Conservation (phyloP, 176 grass and related monocot genomes). For the Musa acuminata region DNA sequence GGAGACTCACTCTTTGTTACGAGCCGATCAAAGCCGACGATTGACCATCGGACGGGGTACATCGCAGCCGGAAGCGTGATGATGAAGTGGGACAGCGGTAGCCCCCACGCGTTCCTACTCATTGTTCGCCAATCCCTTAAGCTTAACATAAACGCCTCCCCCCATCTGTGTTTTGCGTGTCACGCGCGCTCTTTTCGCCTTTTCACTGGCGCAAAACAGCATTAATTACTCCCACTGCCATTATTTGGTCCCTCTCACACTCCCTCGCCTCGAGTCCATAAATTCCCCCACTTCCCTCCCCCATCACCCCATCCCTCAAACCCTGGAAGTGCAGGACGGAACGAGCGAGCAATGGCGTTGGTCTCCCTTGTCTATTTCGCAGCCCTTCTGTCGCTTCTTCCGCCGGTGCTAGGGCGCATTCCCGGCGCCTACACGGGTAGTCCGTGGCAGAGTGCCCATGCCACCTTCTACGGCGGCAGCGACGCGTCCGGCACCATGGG, state of each 20-base stretch:
- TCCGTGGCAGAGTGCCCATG: background rate
- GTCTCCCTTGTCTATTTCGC: background rate
- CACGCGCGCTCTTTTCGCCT: background rate
- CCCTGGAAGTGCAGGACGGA: background rate
- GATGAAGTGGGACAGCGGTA: too few relatives aligned
- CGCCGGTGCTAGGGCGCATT: background rate
- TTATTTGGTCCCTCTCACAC: background rate
- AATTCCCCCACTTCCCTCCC: background rate
- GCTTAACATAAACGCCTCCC: background rate
- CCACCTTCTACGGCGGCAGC: conserved; percentile 10
- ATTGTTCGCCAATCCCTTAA: background rate
- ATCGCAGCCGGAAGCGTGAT: too few relatives aligned
- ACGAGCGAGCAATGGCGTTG: background rate
- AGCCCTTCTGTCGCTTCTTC: background rate
- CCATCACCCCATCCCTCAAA: background rate
- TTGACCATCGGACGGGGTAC: background rate
- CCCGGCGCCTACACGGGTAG: background rate
- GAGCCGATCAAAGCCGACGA: background rate
- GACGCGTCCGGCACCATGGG: conserved; percentile 8
- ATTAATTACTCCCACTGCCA: background rate
- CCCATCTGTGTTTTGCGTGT: background rate
- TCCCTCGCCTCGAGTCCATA: background rate
- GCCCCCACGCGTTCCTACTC: too few relatives aligned
- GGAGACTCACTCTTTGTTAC: too few relatives aligned
- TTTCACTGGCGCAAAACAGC: background rate